A percentile compares a stretch with the other conserved stretches of the same genome.
These are phyloP conservation scores for Fremontodendron californicum DNA, from an alignment of 345 rosid genomes.

Conservation along the genomic window DNA sequence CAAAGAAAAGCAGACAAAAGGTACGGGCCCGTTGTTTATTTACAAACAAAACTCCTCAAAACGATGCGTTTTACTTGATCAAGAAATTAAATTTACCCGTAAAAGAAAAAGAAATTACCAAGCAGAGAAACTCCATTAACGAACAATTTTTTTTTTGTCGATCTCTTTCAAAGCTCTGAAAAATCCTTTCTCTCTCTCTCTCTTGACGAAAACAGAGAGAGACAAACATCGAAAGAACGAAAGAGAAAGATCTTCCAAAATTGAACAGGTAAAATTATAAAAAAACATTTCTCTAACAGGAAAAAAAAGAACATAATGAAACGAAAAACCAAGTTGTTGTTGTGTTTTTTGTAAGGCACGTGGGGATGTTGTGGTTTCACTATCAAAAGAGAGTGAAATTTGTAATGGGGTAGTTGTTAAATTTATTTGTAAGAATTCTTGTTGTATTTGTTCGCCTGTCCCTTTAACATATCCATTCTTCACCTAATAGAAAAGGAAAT, in stretches of 20 bases:
- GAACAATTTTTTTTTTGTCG: not conserved
- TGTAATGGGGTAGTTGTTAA: constrained; percentile 14
- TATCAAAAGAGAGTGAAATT: constrained; percentile 27
- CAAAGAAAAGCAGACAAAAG: not conserved
- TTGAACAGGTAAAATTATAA: constrained; percentile 23
- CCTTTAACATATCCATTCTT: constrained; percentile 27
- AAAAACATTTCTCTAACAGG: not conserved
- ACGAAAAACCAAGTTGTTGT: constrained; percentile 7
- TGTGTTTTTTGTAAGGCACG: constrained; percentile 15
- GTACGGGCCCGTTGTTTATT: not conserved
- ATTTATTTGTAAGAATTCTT: constrained; percentile 4
- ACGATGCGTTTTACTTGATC: not conserved
- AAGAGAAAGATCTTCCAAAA: constrained; percentile 25
- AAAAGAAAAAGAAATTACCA: not conserved
- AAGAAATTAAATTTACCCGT: not conserved
- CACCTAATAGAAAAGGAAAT: constrained; percentile 36
- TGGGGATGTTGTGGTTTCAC: constrained; percentile 29
- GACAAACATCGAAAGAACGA: not conserved
- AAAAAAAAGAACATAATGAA: not conserved
- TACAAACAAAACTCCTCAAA: not conserved
- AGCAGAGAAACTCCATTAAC: constrained; percentile 14
- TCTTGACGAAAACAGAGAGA: not conserved
- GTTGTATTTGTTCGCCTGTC: constrained; percentile 51
- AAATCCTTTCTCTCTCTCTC: not conserved
- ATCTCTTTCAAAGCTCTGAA: constrained; percentile 16